Percentiles rank a stretch among this genome's conserved stretches.
phyloP scores from a whole-genome alignment of 1,139 yeast species.

The Candida tetrigidarum region DNA sequence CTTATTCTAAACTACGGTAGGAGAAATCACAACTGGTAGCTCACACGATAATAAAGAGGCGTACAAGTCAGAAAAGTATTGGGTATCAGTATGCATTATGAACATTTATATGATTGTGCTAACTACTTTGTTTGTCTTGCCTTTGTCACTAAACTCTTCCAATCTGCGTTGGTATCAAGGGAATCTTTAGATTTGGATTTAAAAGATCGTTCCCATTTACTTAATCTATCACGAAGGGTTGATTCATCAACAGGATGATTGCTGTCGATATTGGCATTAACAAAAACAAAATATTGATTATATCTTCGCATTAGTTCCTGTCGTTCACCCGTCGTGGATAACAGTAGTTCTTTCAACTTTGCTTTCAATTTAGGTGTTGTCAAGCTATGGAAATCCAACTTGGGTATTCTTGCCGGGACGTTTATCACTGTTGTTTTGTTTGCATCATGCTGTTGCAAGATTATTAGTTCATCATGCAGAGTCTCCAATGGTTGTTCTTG shows the following conservation, averaged over 20 bases:
- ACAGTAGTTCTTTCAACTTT: constrained; percentile 54
- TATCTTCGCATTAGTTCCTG: constrained; percentile 70
- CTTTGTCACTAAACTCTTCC: constrained; percentile 1
- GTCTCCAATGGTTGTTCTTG: not conserved
- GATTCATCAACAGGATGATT: constrained; percentile 62
- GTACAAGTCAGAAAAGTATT: no score
- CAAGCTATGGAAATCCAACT: constrained; percentile 63
- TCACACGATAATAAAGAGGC: no score
- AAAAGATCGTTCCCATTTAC: constrained; percentile 65
- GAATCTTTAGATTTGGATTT: constrained; percentile 3
- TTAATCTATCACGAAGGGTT: constrained; percentile 57
- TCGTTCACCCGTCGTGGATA: constrained; percentile 68
- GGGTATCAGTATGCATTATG: no score
- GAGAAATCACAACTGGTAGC: no score
- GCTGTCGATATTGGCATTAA: constrained; percentile 87
- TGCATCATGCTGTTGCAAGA: not conserved
- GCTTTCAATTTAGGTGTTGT: constrained; percentile 65
- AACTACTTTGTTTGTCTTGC: not conserved
- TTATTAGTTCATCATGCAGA: not conserved
- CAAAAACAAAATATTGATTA: constrained; percentile 76
- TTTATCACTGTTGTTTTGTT: not conserved
- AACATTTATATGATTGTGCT: no score
- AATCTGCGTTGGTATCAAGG: constrained; percentile 1
- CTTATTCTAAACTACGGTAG: no score
- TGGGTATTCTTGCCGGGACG: constrained; percentile 43